Evolutionary conservation across 352 stramenopile species (phyloP).

Genomic region (Chrysophaeum taylorii): DNA sequence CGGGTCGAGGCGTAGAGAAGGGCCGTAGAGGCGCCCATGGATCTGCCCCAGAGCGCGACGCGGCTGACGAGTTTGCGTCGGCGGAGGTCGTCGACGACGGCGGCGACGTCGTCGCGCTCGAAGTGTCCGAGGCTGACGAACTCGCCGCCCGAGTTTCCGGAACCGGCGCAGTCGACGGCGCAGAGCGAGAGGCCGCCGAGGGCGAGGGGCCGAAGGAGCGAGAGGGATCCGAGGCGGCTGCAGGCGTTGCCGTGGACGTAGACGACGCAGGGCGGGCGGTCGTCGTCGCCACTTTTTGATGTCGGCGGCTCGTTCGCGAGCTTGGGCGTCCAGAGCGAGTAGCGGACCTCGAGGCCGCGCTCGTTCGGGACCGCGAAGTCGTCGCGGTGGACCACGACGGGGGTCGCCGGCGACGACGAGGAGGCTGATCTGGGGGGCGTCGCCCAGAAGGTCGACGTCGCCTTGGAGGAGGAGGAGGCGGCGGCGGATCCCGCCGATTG

Average conservation of each 20-base stretch:
- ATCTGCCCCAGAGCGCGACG: slow-evolving; percentile 62
- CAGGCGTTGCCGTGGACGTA: slow-evolving; percentile 71
- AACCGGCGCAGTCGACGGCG: slow-evolving; percentile 60
- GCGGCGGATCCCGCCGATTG: no score
- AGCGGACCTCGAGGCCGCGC: slow-evolving; percentile 4
- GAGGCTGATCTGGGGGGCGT: no score
- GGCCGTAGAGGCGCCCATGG: slow-evolving; percentile 65
- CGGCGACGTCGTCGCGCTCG: slow-evolving; percentile 35
- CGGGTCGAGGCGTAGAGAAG: slow-evolving; percentile 56
- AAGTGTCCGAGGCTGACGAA: slow-evolving; percentile 69
- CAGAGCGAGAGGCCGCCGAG: slow-evolving; percentile 53
- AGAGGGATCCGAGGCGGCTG: slow-evolving; percentile 57
- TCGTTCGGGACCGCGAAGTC: slow-evolving; percentile 2
- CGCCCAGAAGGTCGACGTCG: no score
- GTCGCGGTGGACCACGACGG: slow-evolving; percentile 10
- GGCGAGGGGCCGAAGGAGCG: slow-evolving; percentile 58
- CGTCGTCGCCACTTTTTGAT: slow-evolving; percentile 14
- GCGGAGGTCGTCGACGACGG: slow-evolving; percentile 55
- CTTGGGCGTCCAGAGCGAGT: background rate
- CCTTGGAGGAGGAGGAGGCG: no score
- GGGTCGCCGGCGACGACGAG: no score
- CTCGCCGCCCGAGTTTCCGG: slow-evolving; percentile 60
- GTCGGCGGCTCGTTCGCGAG: background rate
- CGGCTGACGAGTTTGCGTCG: slow-evolving; percentile 44
- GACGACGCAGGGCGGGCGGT: slow-evolving; percentile 56